A percentile compares a stretch with the other conserved stretches of the same genome.
Evolutionary conservation across 768 basidiomycete species (phyloP).

Genomic region (Leccinum broughii): DNA sequence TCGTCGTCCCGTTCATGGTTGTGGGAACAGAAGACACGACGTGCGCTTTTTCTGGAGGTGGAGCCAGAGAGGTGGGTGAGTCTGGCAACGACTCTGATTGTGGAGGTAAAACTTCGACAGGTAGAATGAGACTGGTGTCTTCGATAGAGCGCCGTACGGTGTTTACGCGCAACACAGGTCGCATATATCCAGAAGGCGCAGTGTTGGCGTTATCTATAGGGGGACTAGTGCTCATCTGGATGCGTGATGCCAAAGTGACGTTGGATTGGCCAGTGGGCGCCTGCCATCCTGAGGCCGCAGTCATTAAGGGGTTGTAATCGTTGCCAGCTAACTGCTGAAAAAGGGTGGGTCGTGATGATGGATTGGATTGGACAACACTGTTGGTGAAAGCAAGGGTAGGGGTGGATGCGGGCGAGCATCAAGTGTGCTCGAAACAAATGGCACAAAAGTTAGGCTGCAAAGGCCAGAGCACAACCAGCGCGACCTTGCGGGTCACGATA

Average conservation of each 20-base stretch:
- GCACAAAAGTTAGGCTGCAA: slow-evolving; percentile 53
- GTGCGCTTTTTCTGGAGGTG: not conserved
- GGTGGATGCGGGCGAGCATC: slow-evolving; percentile 10
- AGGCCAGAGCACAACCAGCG: slow-evolving; percentile 93
- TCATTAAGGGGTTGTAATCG: not conserved
- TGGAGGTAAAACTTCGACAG: slow-evolving; percentile 30
- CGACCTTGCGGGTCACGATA: slow-evolving; percentile 87
- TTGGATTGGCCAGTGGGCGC: slow-evolving; percentile 10
- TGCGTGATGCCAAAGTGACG: slow-evolving; percentile 26
- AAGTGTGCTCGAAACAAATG: too few species aligned
- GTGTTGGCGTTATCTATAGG: not conserved
- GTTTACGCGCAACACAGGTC: not conserved
- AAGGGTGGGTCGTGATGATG: slow-evolving; percentile 23
- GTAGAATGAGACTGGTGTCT: slow-evolving; percentile 29
- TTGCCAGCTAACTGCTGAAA: slow-evolving; percentile 21
- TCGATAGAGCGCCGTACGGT: not conserved
- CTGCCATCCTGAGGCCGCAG: not conserved
- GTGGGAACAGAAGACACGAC: not conserved
- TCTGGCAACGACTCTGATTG: slow-evolving; percentile 20
- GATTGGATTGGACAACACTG: slow-evolving; percentile 3
- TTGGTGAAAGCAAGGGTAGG: slow-evolving; percentile 5
- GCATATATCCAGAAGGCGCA: not conserved
- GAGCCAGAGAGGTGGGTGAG: slow-evolving; percentile 12
- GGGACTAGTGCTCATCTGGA: slow-evolving; percentile 16
- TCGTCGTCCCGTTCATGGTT: not conserved